A percentile compares a stretch with the other conserved stretches of the same genome.
phyloP scores from a whole-genome alignment of 306 rosid genomes.

The Clitoria ternatea region DNA sequence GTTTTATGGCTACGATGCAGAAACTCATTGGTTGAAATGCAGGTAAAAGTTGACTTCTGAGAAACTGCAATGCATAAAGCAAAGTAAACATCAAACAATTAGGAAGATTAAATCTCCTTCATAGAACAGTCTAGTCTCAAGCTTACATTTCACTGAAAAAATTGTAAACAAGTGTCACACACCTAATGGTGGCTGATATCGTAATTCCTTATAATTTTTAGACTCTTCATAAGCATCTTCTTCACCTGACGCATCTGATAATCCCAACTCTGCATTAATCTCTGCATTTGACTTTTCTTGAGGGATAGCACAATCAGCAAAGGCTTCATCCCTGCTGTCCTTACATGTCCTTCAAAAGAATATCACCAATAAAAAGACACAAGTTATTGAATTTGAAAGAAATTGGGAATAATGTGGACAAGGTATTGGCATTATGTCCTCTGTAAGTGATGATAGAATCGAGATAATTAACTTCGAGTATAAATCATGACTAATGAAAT shows the following conservation, averaged over 20 bases:
- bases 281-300: slow-evolving; percentile 98
- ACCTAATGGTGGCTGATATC: slow-evolving; percentile 51
- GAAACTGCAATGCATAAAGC: slow-evolving; percentile 44
- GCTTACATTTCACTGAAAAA: neutral
- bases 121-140: slow-evolving; percentile 20
- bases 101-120: neutral
- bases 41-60: slow-evolving; percentile 65
- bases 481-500: neutral
- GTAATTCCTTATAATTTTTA: slow-evolving; percentile 61
- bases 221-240: slow-evolving; percentile 65
- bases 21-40: slow-evolving; percentile 70
- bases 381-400: slow-evolving; percentile 15
- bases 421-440: neutral
- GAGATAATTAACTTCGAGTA: slow-evolving; percentile 2
- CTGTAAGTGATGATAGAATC: neutral
- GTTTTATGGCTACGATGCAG: slow-evolving; percentile 79
- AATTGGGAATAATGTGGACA: neutral
- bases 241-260: slow-evolving; percentile 94
- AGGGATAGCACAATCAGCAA: slow-evolving; percentile 73
- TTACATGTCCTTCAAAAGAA: slow-evolving; percentile 73
- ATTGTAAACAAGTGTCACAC: slow-evolving; percentile 22
- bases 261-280: slow-evolving; percentile 86
- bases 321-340: slow-evolving; percentile 65
- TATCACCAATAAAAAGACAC: slow-evolving; percentile 20
- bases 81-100: slow-evolving; percentile 23